Percentiles rank a stretch among this genome's conserved stretches.
Evolutionary conservation across 768 basidiomycete species (phyloP).

Genomic region (Trichaptum fuscoviolaceum): DNA sequence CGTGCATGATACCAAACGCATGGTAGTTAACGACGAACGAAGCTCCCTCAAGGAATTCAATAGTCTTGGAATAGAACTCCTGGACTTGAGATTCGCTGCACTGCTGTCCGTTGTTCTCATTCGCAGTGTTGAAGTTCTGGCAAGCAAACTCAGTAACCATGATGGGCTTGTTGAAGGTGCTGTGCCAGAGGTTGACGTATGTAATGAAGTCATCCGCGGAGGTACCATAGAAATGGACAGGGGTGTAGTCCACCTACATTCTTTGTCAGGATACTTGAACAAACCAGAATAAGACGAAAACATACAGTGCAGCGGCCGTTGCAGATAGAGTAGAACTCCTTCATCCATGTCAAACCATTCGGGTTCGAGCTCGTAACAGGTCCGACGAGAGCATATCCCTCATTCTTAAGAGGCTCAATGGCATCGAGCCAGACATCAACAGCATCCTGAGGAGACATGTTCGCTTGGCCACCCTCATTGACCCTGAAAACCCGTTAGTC

Average conservation of each 20-base stretch:
- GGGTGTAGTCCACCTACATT: constrained; percentile 48
- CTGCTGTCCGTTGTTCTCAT: constrained; percentile 44
- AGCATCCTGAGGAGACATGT: constrained; percentile 47
- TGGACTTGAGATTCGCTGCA: constrained; percentile 36
- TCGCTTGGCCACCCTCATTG: constrained; percentile 55
- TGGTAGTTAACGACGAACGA: constrained; percentile 4
- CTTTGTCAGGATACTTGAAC: neutral
- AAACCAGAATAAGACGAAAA: constrained; percentile 13
- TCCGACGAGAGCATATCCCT: constrained; percentile 55
- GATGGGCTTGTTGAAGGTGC: constrained; percentile 37
- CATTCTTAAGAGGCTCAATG: constrained; percentile 48
- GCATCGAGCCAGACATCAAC: constrained; percentile 55
- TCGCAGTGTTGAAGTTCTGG: constrained; percentile 35
- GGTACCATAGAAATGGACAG: constrained; percentile 69
- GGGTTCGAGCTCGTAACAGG: constrained; percentile 66
- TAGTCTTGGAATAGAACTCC: constrained; percentile 42
- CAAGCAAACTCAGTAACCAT: constrained; percentile 72
- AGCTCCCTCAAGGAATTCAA: constrained; percentile 38
- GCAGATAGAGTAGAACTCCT: constrained; percentile 51
- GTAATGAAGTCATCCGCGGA: constrained; percentile 40
- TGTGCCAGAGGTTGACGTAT: constrained; percentile 45
- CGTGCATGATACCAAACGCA: constrained; percentile 45
- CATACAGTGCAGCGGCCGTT: constrained; percentile 44
- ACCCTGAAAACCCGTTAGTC: constrained; percentile 42
- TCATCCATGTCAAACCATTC: constrained; percentile 59